Evolutionary conservation across 2,329 filamentous ascomycete genomes (phyloP).

Genomic region (Neopestalotiopsis clavispora): DNA sequence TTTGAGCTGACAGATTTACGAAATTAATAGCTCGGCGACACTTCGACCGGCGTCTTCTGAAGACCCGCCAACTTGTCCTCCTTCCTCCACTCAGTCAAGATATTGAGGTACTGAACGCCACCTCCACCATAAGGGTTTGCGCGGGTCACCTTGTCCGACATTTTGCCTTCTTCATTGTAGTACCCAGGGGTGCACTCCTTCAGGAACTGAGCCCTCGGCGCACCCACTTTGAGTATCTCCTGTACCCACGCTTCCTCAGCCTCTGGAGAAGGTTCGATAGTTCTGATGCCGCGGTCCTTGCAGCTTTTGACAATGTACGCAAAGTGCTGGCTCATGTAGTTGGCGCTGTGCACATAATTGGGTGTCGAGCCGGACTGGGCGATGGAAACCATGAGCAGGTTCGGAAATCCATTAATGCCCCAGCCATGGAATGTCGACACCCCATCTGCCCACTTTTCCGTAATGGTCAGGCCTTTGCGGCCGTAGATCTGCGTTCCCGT

Average conservation of each 20-base stretch:
- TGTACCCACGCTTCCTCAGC: background rate
- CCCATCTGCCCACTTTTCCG: conserved; percentile 16
- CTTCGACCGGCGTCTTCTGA: background rate
- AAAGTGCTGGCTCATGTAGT: background rate
- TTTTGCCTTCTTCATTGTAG: background rate
- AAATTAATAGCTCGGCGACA: background rate
- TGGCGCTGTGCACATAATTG: background rate
- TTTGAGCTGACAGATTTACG: background rate
- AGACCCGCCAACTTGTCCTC: background rate
- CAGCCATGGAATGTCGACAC: background rate
- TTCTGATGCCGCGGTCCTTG: background rate
- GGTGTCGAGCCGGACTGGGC: background rate
- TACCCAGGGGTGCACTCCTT: background rate
- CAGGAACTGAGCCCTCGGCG: background rate
- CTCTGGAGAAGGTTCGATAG: background rate
- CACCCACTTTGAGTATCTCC: background rate
- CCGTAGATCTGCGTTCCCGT: background rate
- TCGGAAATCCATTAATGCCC: background rate
- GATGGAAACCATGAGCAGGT: background rate
- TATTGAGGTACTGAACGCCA: background rate
- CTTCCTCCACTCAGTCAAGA: background rate
- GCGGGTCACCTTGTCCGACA: background rate
- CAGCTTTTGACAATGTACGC: background rate
- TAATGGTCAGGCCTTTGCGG: conserved; percentile 1
- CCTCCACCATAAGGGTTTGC: background rate